phyloP scores from a whole-genome alignment of 495 filamentous ascomycete genomes.

The Aspergillus wentii region DNA sequence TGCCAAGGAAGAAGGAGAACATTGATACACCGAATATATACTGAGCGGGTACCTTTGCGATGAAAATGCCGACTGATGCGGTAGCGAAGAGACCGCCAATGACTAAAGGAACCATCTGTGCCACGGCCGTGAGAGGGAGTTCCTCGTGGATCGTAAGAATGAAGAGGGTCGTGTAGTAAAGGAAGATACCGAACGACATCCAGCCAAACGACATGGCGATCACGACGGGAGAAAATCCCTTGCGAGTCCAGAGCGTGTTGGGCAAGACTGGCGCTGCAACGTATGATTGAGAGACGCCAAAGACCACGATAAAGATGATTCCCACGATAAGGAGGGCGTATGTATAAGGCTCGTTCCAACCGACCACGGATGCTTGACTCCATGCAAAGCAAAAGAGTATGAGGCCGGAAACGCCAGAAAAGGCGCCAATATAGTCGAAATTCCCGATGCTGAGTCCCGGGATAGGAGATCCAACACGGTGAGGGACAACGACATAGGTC shows the following conservation, averaged over 20 bases:
- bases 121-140: constrained; percentile 25
- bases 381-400: constrained; percentile 34
- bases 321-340: constrained; percentile 31
- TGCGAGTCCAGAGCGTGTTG: constrained; percentile 35
- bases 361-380: constrained; percentile 31
- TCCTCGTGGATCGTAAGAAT: constrained; percentile 20
- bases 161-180: constrained; percentile 38
- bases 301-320: constrained; percentile 19
- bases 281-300: constrained; percentile 26
- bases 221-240: constrained; percentile 27
- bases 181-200: constrained; percentile 37
- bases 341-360: constrained; percentile 29
- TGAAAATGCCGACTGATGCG: constrained; percentile 28
- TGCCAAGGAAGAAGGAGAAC: constrained; percentile 32
- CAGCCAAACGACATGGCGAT: constrained; percentile 33
- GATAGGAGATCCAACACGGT: constrained; percentile 18
- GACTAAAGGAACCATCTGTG: constrained; percentile 29
- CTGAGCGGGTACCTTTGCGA: constrained; percentile 23
- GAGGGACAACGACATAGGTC: constrained; percentile 18
- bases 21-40: constrained; percentile 42
- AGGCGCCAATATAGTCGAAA: constrained; percentile 45
- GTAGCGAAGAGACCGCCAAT: constrained; percentile 31
- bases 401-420: constrained; percentile 31
- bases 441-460: constrained; percentile 9
- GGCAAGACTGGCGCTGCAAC: constrained; percentile 11